These are phyloP conservation scores for Poa pratensis DNA, from an alignment of 176 grass and related monocot species.

Conservation along the genomic window DNA sequence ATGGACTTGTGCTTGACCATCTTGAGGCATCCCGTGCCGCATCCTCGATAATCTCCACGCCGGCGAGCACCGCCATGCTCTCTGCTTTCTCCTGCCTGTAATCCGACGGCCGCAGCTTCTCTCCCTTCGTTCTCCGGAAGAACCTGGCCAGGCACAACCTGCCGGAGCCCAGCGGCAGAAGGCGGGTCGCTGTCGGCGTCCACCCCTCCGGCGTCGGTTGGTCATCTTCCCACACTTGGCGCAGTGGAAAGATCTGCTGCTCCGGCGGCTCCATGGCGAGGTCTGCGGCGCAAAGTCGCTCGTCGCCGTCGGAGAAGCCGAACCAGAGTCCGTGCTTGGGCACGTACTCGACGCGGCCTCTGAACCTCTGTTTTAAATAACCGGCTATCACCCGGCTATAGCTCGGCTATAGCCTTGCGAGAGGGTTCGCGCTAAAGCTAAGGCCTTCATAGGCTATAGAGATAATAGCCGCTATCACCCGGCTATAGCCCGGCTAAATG, in stretches of 20 bases:
- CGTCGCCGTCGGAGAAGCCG: not conserved
- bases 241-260: not conserved
- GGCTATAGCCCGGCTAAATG: no score
- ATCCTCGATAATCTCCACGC: not conserved
- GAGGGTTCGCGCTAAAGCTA: no score
- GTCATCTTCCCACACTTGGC: not conserved
- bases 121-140: not conserved
- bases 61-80: not conserved
- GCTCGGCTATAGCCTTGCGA: no score
- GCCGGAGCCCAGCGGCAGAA: not conserved
- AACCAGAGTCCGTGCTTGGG: conserved; percentile 23
- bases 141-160: conserved; percentile 2
- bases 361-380: no score
- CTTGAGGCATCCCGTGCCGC: not conserved
- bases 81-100: not conserved
- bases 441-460: no score
- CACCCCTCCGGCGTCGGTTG: not conserved
- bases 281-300: not conserved
- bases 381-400: no score
- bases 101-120: not conserved
- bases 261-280: not conserved
- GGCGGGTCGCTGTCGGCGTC: not conserved
- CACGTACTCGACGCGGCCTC: not conserved
- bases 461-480: no score
- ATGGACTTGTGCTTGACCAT: not conserved